These are phyloP conservation scores for Saccharata proteae DNA, from an alignment of 2,329 filamentous ascomycete species.

Conservation along the genomic window DNA sequence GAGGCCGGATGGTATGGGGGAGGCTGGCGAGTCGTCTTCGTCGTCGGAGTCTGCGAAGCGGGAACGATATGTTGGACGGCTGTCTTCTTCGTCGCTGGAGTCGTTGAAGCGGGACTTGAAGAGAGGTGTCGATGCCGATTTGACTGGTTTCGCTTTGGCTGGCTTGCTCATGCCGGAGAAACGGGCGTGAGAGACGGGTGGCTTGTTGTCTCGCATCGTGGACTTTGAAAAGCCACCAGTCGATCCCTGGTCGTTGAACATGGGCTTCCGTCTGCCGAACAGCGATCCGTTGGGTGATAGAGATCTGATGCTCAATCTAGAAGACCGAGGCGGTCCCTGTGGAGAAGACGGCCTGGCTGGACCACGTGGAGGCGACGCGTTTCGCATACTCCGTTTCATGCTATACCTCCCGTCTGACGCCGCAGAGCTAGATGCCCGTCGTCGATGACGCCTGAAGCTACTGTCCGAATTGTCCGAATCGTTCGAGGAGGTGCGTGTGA, in stretches of 20 bases:
- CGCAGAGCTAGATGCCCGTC: constrained; percentile 22
- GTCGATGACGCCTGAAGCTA: constrained; percentile 62
- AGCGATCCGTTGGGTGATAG: constrained; percentile 53
- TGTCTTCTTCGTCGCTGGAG: constrained; percentile 50
- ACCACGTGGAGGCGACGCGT: constrained; percentile 20
- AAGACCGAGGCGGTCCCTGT: constrained; percentile 20
- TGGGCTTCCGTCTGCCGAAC: constrained; percentile 21
- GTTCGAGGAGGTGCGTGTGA: constrained; percentile 18
- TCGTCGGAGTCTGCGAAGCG: constrained; percentile 39
- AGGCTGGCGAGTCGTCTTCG: constrained; percentile 37
- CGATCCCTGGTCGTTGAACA: constrained; percentile 10
- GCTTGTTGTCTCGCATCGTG: no score
- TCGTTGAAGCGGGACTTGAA: constrained; percentile 49
- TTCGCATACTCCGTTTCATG: constrained; percentile 66
- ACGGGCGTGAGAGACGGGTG: no score
- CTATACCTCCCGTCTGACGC: constrained; percentile 37
- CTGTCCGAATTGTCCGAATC: constrained; percentile 43
- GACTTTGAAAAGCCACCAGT: no score
- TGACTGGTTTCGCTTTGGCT: constrained; percentile 14
- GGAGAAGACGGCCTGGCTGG: constrained; percentile 11
- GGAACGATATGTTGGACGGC: constrained; percentile 28
- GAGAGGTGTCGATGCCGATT: no score
- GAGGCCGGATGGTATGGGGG: constrained; percentile 24
- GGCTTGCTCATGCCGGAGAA: constrained; percentile 14
- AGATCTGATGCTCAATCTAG: constrained; percentile 58